phyloP scores from a whole-genome alignment of 163 green algal species.

The Coccomyxa subellipsoidea region DNA sequence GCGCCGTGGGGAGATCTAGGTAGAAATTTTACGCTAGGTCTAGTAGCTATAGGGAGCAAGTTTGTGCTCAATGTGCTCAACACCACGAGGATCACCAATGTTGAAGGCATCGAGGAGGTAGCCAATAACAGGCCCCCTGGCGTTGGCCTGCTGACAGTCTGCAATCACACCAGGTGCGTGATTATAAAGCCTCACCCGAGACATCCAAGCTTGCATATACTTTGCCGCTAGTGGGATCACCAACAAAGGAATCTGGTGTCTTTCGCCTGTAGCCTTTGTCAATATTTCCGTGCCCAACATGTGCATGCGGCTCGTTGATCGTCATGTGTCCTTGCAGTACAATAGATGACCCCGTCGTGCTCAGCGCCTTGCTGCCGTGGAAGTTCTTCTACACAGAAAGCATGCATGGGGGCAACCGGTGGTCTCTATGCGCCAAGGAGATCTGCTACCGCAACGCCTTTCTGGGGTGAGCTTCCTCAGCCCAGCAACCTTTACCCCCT shows the following conservation, averaged over 20 bases:
- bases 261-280: too few relatives aligned
- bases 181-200: too few relatives aligned
- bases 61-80: constrained; percentile 69
- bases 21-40: constrained; percentile 58
- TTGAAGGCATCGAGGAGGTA: constrained; percentile 40
- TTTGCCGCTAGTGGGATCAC: too few relatives aligned
- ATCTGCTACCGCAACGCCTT: constrained; percentile 77
- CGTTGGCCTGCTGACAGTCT: constrained; percentile 74
- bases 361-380: constrained; percentile 69
- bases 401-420: constrained; percentile 56
- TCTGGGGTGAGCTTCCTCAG: background rate
- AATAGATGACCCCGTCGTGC: constrained; percentile 75
- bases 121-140: constrained; percentile 36
- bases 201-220: too few relatives aligned
- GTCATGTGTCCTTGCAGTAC: constrained; percentile 1
- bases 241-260: too few relatives aligned
- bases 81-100: constrained; percentile 45
- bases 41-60: constrained; percentile 61
- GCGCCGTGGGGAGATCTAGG: constrained; percentile 69
- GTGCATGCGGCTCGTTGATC: too few relatives aligned
- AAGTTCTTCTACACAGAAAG: constrained; percentile 71
- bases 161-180: constrained; percentile 75
- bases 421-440: constrained; percentile 81
- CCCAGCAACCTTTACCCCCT: background rate
- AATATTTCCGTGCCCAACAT: background rate